phyloP scores from a whole-genome alignment of 176 grass and related monocot species.

The Poa annua region DNA sequence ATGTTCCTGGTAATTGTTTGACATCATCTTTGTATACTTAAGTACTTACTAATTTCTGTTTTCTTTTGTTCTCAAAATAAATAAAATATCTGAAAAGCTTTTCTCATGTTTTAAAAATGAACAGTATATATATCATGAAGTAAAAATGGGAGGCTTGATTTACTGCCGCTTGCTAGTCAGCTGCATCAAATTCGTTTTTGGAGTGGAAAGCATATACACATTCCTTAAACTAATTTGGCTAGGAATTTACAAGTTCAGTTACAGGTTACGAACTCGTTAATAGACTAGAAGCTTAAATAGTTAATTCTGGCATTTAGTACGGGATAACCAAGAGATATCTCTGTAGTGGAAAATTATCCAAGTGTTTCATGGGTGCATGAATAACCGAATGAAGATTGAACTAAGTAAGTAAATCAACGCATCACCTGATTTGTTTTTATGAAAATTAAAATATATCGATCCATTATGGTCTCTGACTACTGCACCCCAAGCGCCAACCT shows the following conservation, averaged over 20 bases:
- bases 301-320: not conserved
- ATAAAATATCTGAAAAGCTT: not conserved
- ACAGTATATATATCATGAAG: constrained; percentile 2
- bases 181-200: not conserved
- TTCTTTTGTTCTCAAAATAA: constrained; percentile 12
- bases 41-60: constrained; percentile 37
- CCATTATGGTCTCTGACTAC: too few relatives aligned
- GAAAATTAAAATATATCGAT: too few relatives aligned
- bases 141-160: not conserved
- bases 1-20: constrained; percentile 73
- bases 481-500: too few relatives aligned
- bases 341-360: not conserved
- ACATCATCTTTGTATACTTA: constrained; percentile 1
- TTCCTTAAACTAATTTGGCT: constrained; percentile 13
- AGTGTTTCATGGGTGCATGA: not conserved
- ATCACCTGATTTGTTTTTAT: constrained; percentile 8
- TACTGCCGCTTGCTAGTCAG: not conserved
- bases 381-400: not conserved
- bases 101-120: not conserved
- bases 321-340: not conserved
- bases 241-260: not conserved
- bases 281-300: constrained; percentile 19
- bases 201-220: not conserved
- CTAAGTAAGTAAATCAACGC: not conserved
- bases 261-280: not conserved